A percentile compares a stretch with the other conserved stretches of the same genome.
phyloP scores from a whole-genome alignment of 164 flowering plant genomes.

The Protea cynaroides region DNA sequence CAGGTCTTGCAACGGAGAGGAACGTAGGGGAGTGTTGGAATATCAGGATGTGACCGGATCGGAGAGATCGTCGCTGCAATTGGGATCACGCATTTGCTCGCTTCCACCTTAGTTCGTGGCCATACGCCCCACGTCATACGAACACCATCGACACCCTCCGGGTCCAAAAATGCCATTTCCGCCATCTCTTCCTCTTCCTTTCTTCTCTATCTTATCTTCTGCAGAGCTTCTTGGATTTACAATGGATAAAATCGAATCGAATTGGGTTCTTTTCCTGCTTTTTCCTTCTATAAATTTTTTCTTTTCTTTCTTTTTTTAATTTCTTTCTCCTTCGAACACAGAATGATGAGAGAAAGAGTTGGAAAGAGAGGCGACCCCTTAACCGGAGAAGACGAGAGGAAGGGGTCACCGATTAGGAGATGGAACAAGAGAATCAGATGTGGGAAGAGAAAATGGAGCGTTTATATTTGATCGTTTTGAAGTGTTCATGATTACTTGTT shows the following conservation, averaged over 20 bases:
- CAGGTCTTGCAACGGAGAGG: slow-evolving; percentile 88
- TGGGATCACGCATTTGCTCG: slow-evolving; percentile 94
- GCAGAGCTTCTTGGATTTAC: too few species aligned
- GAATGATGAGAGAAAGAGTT: neutral
- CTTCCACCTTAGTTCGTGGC: slow-evolving; percentile 89
- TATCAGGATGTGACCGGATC: slow-evolving; percentile 70
- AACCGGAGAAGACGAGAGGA: neutral
- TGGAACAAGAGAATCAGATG: neutral
- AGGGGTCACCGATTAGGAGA: slow-evolving; percentile 4
- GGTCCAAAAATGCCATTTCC: slow-evolving; percentile 60
- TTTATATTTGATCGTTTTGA: too few species aligned
- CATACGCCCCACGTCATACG: slow-evolving; percentile 94
- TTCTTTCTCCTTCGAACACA: neutral
- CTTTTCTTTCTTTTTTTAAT: too few species aligned
- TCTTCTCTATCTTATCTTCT: neutral
- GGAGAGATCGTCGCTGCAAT: slow-evolving; percentile 72
- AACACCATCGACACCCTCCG: slow-evolving; percentile 78
- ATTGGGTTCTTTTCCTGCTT: neutral
- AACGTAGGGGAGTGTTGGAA: slow-evolving; percentile 64
- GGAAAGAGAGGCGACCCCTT: slow-evolving; percentile 4
- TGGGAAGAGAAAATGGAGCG: neutral
- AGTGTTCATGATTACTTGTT: too few species aligned
- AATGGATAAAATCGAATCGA: neutral
- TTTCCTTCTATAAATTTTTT: too few species aligned
- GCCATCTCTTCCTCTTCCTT: slow-evolving; percentile 23